Conservation (phyloP, 164 flowering plant species). For the Berberis vulgaris region DNA sequence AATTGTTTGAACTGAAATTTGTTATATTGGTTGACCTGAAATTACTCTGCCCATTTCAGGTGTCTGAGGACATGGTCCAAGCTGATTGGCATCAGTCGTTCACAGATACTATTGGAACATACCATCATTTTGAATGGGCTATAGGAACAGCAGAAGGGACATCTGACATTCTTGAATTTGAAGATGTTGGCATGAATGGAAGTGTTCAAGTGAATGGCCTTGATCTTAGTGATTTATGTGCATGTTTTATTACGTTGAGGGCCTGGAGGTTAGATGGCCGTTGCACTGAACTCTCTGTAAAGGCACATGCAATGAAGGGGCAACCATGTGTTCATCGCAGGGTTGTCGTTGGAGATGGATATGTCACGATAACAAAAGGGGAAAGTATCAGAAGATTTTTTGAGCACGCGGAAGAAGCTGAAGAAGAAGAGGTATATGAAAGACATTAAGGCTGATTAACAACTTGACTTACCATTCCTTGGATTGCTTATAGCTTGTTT, state of each 20-base stretch:
- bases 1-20: too few relatives aligned
- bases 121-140: slow-evolving; percentile 97
- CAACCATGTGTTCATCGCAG: slow-evolving; percentile 92
- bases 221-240: slow-evolving; percentile 61
- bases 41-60: slow-evolving; percentile 34
- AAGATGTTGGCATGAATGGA: slow-evolving; percentile 84
- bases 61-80: slow-evolving; percentile 54
- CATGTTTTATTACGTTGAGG: slow-evolving; percentile 84
- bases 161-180: slow-evolving; percentile 79
- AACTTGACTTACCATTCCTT: neutral
- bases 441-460: neutral
- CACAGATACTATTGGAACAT: slow-evolving; percentile 57
- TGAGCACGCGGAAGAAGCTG: slow-evolving; percentile 99
- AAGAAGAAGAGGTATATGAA: slow-evolving; percentile 87
- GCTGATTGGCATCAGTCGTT: slow-evolving; percentile 94
- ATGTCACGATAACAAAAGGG: slow-evolving; percentile 75
- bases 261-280: slow-evolving; percentile 95
- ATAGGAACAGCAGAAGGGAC: slow-evolving; percentile 95
- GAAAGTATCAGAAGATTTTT: slow-evolving; percentile 84
- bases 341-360: slow-evolving; percentile 92
- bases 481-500: neutral
- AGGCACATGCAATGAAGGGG: slow-evolving; percentile 94
- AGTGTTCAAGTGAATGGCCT: slow-evolving; percentile 69
- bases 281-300: slow-evolving; percentile 74
- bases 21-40: slow-evolving; percentile 3